phyloP scores from a whole-genome alignment of 139 green algal genomes.

The Chlorella vulgaris region DNA sequence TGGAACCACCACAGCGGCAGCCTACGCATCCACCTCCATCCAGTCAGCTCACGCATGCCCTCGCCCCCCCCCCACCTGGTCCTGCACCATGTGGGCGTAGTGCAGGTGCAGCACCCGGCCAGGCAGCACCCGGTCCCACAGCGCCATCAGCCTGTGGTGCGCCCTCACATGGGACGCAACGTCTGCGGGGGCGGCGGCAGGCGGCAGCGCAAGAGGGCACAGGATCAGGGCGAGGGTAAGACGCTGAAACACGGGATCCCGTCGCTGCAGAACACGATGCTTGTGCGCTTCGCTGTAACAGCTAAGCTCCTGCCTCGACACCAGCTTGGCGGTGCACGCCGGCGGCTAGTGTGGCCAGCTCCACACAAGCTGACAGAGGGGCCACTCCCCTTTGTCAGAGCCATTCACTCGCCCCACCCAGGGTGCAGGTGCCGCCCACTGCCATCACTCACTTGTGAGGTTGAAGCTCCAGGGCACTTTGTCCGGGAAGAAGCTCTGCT shows the following conservation, averaged over 20 bases:
- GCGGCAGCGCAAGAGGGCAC: neutral
- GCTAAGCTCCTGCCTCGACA: no score
- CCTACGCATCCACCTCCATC: no score
- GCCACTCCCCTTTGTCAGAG: no score
- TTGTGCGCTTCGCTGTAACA: no score
- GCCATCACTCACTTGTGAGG: slow-evolving; percentile 8
- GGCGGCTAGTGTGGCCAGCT: no score
- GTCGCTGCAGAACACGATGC: no score
- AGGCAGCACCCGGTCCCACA: neutral
- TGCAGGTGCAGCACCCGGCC: slow-evolving; percentile 19
- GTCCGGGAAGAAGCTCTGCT: slow-evolving; percentile 18
- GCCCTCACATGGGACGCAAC: neutral
- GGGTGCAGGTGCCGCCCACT: neutral
- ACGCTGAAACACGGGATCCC: no score
- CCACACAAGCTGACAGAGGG: no score
- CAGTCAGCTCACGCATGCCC: neutral
- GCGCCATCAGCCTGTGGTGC: slow-evolving; percentile 9
- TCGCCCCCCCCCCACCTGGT: neutral
- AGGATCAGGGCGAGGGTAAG: neutral
- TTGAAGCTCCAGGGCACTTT: slow-evolving; percentile 22
- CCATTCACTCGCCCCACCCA: no score
- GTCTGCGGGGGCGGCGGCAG: neutral
- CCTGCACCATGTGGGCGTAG: slow-evolving; percentile 12
- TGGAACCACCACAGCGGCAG: no score
- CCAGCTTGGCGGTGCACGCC: no score